Percentiles rank a stretch among this genome's conserved stretches.
phyloP scores from a whole-genome alignment of 2,329 filamentous ascomycete genomes.

The Biscogniauxia sp. region DNA sequence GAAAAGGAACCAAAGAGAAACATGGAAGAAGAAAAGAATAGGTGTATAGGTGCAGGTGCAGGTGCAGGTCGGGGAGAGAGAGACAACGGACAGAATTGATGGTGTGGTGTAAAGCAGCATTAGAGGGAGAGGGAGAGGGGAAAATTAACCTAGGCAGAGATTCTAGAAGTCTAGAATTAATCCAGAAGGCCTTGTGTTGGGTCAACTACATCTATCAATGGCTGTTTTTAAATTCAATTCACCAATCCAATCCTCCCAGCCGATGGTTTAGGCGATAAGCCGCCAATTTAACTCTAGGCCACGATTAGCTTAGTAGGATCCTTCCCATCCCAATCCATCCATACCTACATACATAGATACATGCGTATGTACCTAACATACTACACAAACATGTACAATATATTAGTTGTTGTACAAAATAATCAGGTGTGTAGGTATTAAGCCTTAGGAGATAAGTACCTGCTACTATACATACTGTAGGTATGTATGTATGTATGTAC shows the following conservation, averaged over 20 bases:
- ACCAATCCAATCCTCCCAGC: background rate
- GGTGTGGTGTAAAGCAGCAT: background rate
- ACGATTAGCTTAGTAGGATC: background rate
- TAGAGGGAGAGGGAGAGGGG: background rate
- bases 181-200: constrained; percentile 3
- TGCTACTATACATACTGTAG: no score
- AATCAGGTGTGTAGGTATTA: no score
- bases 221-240: background rate
- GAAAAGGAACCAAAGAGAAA: background rate
- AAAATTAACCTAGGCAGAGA: background rate
- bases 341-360: background rate
- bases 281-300: background rate
- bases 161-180: constrained; percentile 17
- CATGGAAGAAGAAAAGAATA: background rate
- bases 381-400: background rate
- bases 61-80: no score
- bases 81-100: no score
- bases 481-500: no score
- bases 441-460: no score
- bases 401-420: background rate
- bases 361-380: background rate
- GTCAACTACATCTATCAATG: background rate
- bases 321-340: background rate
- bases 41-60: no score
- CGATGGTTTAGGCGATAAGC: background rate